These are phyloP conservation scores for Fragaria nilgerrensis DNA, from an alignment of 306 rosid species.

Conservation along the genomic window DNA sequence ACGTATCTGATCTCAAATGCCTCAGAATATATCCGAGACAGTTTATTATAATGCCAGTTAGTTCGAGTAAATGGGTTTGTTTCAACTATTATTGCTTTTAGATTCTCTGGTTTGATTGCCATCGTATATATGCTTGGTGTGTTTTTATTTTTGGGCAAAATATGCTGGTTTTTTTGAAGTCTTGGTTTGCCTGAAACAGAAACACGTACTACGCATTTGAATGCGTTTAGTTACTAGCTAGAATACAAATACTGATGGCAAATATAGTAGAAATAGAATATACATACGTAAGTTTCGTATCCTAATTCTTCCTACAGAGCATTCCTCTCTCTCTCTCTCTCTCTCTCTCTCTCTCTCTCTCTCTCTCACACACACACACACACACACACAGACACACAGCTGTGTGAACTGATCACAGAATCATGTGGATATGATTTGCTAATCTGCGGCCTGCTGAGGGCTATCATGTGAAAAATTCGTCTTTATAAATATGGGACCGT, in stretches of 20 bases:
- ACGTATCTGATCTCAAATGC: neutral
- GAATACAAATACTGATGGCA: neutral
- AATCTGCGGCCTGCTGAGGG: neutral
- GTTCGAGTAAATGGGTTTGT: neutral
- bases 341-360: neutral
- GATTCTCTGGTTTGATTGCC: neutral
- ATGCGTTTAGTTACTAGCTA: neutral
- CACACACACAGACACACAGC: no score
- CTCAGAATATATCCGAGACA: neutral
- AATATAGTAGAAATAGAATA: neutral
- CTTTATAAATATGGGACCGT: neutral
- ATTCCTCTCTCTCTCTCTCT: neutral
- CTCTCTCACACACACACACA: no score
- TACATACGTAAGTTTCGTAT: constrained; percentile 11
- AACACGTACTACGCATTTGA: neutral
- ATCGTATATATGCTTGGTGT: neutral
- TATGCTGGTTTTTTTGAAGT: neutral
- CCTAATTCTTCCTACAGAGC: constrained; percentile 11
- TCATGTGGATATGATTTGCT: constrained; percentile 7
- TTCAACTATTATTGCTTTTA: neutral
- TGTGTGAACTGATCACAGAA: neutral
- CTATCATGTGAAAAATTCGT: constrained; percentile 1
- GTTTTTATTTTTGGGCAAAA: neutral
- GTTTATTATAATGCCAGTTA: neutral
- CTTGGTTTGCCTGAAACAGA: neutral